Evolutionary conservation across 2,329 filamentous ascomycete species (phyloP), one percentile per base, ranked within the genome.

Genomic region (Cytospora piceicola): DNA sequence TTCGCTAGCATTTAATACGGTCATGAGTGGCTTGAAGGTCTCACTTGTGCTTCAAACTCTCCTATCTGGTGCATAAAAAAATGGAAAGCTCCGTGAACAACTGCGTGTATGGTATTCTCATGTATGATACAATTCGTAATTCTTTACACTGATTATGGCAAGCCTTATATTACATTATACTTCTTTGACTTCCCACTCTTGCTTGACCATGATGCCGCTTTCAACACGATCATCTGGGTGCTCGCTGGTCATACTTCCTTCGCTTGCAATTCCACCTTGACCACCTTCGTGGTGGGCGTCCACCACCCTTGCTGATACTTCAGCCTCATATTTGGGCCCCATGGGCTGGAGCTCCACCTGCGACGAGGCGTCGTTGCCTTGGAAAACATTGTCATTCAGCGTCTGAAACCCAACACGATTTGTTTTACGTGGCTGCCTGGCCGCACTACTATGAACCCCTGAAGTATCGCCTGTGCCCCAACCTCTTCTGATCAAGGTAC

Each of bases 101-200:
- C 27, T 29, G 27, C 3, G 5, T 5, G 27, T 29, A 29, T 29
- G 27, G 5, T 34, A 34, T 34, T 34, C 32, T 8, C 32, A 34
- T 9, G 7, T 8, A 34, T 12, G 9, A 34, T 34, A 12, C 11
- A 1, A 6, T 12, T 34, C 32, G 32, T 9, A 11, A 22, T 9
- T 46, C 27, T 29, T 5, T 29, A 3, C 27, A 29, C 27, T 29
- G 5, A 3, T 29, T 29, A 29, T 29, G 3, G 42, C 11, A 20
- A 42, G 39, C 6, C 2, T 17, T 17, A 1, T 46, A n/a, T n/a
- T n/a, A n/a, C n/a, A n/a, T 22, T 22, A 46, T 15, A 46, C 42
- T 22, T 46, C 42, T 22, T 46, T 46, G 7, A 55, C 53, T 27
- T 55, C 53, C 53, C 53, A 55, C 29, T 30, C 53, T 32, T 55